These are phyloP conservation scores for Fusarium sp. DNA, from an alignment of 2,329 filamentous ascomycete species.

Conservation along the genomic window DNA sequence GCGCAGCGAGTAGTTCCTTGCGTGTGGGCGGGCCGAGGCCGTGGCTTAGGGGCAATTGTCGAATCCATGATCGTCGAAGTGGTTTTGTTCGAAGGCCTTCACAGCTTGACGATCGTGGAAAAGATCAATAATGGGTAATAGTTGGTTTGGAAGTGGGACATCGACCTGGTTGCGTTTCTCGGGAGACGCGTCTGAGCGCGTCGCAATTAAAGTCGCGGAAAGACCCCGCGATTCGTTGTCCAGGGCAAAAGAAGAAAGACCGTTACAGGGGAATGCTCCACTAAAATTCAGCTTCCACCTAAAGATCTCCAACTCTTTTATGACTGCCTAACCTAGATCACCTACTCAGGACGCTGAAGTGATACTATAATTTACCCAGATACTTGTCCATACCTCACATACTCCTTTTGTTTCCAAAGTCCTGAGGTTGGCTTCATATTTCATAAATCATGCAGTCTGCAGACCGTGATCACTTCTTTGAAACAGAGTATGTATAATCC, in stretches of 20 bases:
- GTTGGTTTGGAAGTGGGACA: conserved; percentile 22
- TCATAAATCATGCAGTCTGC: conserved; percentile 70
- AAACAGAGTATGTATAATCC: conserved; percentile 78
- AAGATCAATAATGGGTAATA: conserved; percentile 20
- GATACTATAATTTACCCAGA: neutral
- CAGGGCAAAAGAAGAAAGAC: neutral
- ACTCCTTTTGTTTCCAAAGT: too few relatives aligned
- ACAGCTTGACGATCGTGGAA: conserved; percentile 19
- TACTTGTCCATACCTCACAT: neutral
- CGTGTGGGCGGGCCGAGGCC: conserved; percentile 80
- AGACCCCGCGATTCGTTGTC: conserved; percentile 48
- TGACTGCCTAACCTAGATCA: conserved; percentile 35
- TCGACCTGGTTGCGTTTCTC: conserved; percentile 21
- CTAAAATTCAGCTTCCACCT: conserved; percentile 29
- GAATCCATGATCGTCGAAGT: conserved; percentile 49
- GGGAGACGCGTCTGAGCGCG: conserved; percentile 58
- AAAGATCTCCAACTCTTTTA: conserved; percentile 23
- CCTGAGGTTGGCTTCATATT: accelerated
- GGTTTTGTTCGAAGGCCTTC: neutral
- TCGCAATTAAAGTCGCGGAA: conserved; percentile 54
- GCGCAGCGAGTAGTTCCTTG: conserved; percentile 87
- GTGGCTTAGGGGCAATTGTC: conserved; percentile 59
- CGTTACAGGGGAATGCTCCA: conserved; percentile 32
- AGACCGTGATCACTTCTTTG: conserved; percentile 87
- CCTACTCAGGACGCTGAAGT: conserved; percentile 1